These are phyloP conservation scores for Persicaria tinctoria DNA, from an alignment of 148 eudicot species.

Conservation along the genomic window DNA sequence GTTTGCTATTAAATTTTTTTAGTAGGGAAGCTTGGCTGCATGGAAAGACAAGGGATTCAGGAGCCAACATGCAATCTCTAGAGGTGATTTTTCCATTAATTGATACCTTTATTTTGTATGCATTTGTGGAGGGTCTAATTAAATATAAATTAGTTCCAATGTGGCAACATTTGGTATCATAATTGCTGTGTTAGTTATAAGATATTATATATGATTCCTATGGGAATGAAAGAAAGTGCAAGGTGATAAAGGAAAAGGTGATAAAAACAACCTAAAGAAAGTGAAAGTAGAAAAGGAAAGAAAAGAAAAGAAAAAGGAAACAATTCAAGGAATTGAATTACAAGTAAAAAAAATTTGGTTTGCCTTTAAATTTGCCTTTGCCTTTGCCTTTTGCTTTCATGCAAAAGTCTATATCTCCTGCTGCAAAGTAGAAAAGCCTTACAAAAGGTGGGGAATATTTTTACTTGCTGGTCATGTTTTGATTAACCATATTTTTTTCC, in stretches of 20 bases:
- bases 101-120: conserved; percentile 1
- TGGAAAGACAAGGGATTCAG: conserved; percentile 52
- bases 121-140: background rate
- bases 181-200: background rate
- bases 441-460: conserved; percentile 11
- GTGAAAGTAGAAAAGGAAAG: background rate
- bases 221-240: conserved; percentile 14
- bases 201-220: conserved; percentile 6
- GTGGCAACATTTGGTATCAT: conserved; percentile 3
- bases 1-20: conserved; percentile 7
- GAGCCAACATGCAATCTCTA: conserved; percentile 50
- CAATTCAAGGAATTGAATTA: background rate
- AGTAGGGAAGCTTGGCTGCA: conserved; percentile 95
- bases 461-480: conserved; percentile 11
- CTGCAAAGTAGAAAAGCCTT: conserved; percentile 8
- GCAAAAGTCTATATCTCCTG: conserved; percentile 14
- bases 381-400: conserved; percentile 11
- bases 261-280: conserved; percentile 15
- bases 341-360: conserved; percentile 10
- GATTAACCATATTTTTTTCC: background rate
- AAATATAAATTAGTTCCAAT: background rate
- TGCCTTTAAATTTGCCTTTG: conserved; percentile 8
- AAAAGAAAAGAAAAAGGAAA: background rate
- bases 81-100: conserved; percentile 35
- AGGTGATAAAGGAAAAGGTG: conserved; percentile 12